phyloP scores from a whole-genome alignment of 2,329 filamentous ascomycete species.

The Thelonectria discophora region DNA sequence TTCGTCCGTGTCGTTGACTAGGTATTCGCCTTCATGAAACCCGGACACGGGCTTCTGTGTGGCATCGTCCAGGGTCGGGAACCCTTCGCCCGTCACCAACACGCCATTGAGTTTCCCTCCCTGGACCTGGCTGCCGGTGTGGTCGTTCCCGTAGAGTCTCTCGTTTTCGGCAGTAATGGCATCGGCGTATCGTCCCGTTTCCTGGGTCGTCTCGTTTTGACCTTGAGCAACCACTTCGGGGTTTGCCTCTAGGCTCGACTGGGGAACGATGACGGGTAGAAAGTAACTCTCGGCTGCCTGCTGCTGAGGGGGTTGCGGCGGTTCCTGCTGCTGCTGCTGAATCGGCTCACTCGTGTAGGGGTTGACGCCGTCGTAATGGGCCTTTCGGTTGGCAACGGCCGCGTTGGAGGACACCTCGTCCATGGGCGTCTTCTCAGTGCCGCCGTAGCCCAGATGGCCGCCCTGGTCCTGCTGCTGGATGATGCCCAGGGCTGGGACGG shows the following conservation, averaged over 20 bases:
- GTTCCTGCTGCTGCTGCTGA: conserved; percentile 25
- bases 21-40: conserved; percentile 35
- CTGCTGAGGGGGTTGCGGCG: not conserved
- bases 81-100: conserved; percentile 36
- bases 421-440: conserved; percentile 55
- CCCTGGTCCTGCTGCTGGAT: conserved; percentile 48
- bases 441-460: conserved; percentile 54
- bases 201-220: conserved; percentile 9
- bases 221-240: conserved; percentile 16
- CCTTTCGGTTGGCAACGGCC: conserved; percentile 59
- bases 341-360: conserved; percentile 62
- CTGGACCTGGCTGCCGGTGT: conserved; percentile 26
- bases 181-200: conserved; percentile 22
- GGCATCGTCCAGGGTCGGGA: conserved; percentile 35
- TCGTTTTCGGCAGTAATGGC: conserved; percentile 18
- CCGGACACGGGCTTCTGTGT: conserved; percentile 28
- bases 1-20: conserved; percentile 36
- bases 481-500: conserved; percentile 46
- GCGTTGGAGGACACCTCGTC: conserved; percentile 61
- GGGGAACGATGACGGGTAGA: conserved; percentile 34
- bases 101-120: conserved; percentile 30
- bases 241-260: conserved; percentile 28
- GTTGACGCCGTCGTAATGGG: conserved; percentile 64
- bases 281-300: conserved; percentile 28
- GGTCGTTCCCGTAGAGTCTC: conserved; percentile 19